Evolutionary conservation across 176 grass and related monocot species (phyloP), one percentile per base, ranked within the genome.

Genomic region (Juncus inflexus): DNA sequence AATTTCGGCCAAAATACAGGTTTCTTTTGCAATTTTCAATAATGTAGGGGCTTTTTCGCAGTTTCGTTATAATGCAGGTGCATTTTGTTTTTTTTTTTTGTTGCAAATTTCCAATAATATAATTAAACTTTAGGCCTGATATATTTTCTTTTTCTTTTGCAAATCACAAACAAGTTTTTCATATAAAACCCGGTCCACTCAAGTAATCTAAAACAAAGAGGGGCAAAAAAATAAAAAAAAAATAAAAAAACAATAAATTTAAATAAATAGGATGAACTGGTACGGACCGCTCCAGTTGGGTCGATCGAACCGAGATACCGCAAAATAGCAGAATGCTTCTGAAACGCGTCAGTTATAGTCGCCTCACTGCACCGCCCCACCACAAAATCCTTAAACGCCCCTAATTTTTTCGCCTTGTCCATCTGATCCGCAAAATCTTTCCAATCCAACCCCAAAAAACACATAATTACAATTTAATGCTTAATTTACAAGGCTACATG

Each of bases 381-480:
- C 13, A 86, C 86, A 65, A 90, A 86, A 72, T 90, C 86, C 90
- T 83, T 95, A 69, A 95, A 86, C 5, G 71, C 64, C 35, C 88
- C 94, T 15, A 97, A 6, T 55, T 76, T 89, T 74, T 82, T 81
- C 9, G 94, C 92, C 74, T 36, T 91, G 36, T 97, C 92, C 87
- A 97, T 89, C 51, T 86, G 60, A 58, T 86, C 67, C 4, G 87
- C 92, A 56, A 97, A 97, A 58, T 89, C 92, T 97, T 47, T 47
- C 13, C 55, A 42, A 62, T 3, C 12, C 4, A 55, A 11, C 19
- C 35, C 1, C 28, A 11, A 54, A 37, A 47, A 47, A 47, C 0
- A 2, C 43, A 47, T 47, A 47, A 47, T 47, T 47, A 47, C 43
- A 9, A 47, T 6, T 6, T 9, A 9, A 47, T 9, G 9, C 43